Evolutionary conservation across 768 basidiomycete species (phyloP).

Genomic region (Hemileccinum rubropunctum): DNA sequence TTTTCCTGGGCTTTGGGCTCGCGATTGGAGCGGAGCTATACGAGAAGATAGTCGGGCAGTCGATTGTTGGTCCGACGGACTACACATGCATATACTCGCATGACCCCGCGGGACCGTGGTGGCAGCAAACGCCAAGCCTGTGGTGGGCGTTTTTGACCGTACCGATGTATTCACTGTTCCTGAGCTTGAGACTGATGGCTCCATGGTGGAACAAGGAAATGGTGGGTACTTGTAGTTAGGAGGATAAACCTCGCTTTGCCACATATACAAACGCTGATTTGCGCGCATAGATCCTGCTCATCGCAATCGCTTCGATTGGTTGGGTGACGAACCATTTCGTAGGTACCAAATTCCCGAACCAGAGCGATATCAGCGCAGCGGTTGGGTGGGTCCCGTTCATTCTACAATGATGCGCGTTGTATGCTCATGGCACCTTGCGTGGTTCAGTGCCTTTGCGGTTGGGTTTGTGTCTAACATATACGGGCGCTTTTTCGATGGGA

Average conservation of each 20-base stretch:
- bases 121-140: slow-evolving; percentile 62
- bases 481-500: slow-evolving; percentile 67
- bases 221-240: slow-evolving; percentile 32
- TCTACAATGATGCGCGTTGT: background rate
- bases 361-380: slow-evolving; percentile 76
- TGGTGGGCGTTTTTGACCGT: slow-evolving; percentile 77
- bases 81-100: slow-evolving; percentile 61
- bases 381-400: slow-evolving; percentile 47
- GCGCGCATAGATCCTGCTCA: slow-evolving; percentile 40
- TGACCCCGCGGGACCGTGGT: slow-evolving; percentile 63
- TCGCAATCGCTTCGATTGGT: slow-evolving; percentile 62
- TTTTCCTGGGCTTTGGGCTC: slow-evolving; percentile 77
- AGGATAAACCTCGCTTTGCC: no score
- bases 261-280: background rate
- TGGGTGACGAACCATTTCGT: slow-evolving; percentile 78
- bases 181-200: slow-evolving; percentile 65
- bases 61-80: slow-evolving; percentile 52
- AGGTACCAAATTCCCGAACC: slow-evolving; percentile 54
- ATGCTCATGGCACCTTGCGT: background rate
- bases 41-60: slow-evolving; percentile 47
- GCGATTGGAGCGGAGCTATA: slow-evolving; percentile 76
- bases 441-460: slow-evolving; percentile 67
- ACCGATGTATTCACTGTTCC: slow-evolving; percentile 63
- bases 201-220: slow-evolving; percentile 57
- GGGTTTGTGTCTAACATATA: slow-evolving; percentile 79